Base-by-base conservation (phyloP, 768 basidiomycete species). In the Collybia mongolica region DNA sequence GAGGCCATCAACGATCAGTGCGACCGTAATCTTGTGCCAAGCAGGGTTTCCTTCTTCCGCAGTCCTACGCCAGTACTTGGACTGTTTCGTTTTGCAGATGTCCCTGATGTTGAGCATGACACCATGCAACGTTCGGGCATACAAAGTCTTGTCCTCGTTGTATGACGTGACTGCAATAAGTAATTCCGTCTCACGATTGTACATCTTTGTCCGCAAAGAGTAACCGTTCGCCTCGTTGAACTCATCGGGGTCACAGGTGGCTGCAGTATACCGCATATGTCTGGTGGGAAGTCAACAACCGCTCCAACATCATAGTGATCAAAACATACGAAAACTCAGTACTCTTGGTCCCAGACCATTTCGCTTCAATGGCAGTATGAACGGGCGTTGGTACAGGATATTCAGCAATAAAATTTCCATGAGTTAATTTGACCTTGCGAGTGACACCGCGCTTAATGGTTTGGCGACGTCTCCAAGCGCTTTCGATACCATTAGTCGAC, bases 61-160 rank as follows among this genome's bases (percentile, higher is more conserved):
- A 45, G 79, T 80, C 52, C 83, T 79, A 39, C 86, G 79, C 91
- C 93, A 93, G 70, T 88, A 96, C 67, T 93, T 93, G 54, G 88
- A 92, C 62, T 90, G 88, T 67, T 95, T 95, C 37, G 92, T 94
- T 71, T 89, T 93, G 81, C 93, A 95, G 57, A 98, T 98, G 60
- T 98, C 90, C 56, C 95, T 89, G 54, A 98, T 96, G 69, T 99
- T 98, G 54, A 96, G 69, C 95, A 98, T 98, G 60, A 98, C 88
- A 55, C 91, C 91, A 62, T 98, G 96, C 36, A 98, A 75, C 0
- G 96, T 98, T 56, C 89, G 86, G 22, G 90, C 83, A 62, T 93
- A 91, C n/a, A 93, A 80, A 5, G 83, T 86, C 74, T 93, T 93
- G 79, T 93, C 90, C 67, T 94, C 92, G 55, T 93, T 93, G 72